These are phyloP conservation scores for Teratosphaeria viscida DNA, from an alignment of 2,329 filamentous ascomycete species.

Conservation along the genomic window DNA sequence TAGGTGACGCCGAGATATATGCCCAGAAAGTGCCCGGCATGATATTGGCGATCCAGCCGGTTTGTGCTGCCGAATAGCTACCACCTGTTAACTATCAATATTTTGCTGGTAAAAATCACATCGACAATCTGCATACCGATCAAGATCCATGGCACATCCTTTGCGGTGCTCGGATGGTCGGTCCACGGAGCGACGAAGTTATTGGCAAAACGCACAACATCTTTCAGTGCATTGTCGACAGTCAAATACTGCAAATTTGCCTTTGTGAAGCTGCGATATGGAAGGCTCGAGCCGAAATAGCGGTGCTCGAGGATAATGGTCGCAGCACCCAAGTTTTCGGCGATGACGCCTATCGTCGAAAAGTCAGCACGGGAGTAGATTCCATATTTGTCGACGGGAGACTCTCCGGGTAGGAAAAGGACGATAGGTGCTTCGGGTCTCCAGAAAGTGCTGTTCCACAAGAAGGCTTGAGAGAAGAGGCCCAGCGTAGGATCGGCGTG, in stretches of 20 bases:
- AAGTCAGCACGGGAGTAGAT: background rate
- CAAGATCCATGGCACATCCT: background rate
- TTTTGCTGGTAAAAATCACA: background rate
- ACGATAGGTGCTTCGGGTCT: background rate
- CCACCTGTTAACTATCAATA: background rate
- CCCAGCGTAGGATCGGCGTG: background rate
- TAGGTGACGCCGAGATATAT: background rate
- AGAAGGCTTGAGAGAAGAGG: background rate
- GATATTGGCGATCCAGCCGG: background rate
- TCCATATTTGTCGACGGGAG: background rate
- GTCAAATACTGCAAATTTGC: background rate
- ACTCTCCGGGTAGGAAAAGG: background rate
- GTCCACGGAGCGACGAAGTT: background rate
- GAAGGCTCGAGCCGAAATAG: background rate
- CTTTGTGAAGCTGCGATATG: background rate
- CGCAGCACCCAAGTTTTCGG: background rate
- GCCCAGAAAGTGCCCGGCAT: background rate
- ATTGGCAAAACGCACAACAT: background rate
- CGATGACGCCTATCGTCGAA: background rate
- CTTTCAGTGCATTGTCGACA: background rate
- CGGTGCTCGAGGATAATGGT: background rate
- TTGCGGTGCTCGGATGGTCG: background rate
- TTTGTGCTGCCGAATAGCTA: background rate
- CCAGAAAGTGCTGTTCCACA: background rate
- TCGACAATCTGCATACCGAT: background rate